phyloP scores from a whole-genome alignment of 2,329 filamentous ascomycete genomes.

The Diaporthe sp. region DNA sequence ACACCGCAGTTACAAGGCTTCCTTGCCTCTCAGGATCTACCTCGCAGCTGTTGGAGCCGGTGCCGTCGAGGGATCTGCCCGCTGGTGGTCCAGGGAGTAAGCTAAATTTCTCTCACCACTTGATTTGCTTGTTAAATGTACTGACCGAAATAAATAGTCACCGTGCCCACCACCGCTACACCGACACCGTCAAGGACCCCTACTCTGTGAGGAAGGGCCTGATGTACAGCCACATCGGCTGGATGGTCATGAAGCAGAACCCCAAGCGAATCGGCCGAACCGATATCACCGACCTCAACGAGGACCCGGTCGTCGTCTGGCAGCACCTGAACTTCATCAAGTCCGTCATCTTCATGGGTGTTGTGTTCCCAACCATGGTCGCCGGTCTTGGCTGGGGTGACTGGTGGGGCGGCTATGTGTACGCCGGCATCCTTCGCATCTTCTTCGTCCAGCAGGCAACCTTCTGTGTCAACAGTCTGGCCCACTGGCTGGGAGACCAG shows the following conservation, averaged over 20 bases:
- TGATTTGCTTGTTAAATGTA: not conserved
- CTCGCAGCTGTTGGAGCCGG: conserved; percentile 84
- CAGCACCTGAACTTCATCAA: conserved; percentile 90
- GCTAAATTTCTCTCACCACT: not conserved
- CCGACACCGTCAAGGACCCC: conserved; percentile 91
- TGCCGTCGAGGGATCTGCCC: conserved; percentile 85
- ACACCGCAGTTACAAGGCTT: conserved; percentile 85
- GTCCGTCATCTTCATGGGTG: conserved; percentile 80
- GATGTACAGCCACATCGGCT: conserved; percentile 85
- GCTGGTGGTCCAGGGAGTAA: conserved; percentile 84
- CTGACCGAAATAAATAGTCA: conserved; percentile 54
- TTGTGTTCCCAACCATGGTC: conserved; percentile 80
- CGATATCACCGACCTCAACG: conserved; percentile 89
- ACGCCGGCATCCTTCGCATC: conserved; percentile 85
- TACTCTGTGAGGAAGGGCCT: conserved; percentile 92
- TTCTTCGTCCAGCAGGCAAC: conserved; percentile 93
- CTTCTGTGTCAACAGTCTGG: conserved; percentile 92
- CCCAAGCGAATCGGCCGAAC: conserved; percentile 88
- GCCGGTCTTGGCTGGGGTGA: conserved; percentile 85
- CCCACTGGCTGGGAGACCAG: conserved; percentile 92
- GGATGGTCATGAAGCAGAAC: conserved; percentile 96
- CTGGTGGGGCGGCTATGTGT: conserved; percentile 84
- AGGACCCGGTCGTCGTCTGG: conserved; percentile 86
- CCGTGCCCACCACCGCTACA: conserved; percentile 90
- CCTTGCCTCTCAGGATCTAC: conserved; percentile 81